Base-by-base conservation (phyloP, 2,329 filamentous ascomycete species). In the Sporothrix protearum region DNA sequence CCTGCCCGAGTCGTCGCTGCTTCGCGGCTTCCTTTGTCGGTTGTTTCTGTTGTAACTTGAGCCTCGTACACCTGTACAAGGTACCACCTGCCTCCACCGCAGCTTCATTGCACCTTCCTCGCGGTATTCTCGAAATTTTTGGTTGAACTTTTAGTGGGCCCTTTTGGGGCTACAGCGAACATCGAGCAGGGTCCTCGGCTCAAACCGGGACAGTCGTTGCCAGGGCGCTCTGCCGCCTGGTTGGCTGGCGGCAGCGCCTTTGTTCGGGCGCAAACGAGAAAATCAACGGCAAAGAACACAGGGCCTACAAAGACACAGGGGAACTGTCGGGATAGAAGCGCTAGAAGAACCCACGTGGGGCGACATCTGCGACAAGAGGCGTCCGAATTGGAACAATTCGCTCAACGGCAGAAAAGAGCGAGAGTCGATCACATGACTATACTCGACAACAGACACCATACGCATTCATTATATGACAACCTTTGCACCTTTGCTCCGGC, bases 161-260 rank as follows among this genome's bases (percentile, higher is more conserved):
- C 8, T 39, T 12, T n/a, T n/a, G n/a, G 51, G 14, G 59, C 51
- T 36, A 36, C 33, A 4, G 6, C 42, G 42, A 47, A 14, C 42
- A 47, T 49, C 53, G 66, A 33, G 57, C 68, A 69, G 71, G 72
- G 70, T 69, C 71, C 45, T 73, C 72, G 72, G 72, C 68, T 73
- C 68, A 73, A 73, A 73, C 72, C 72, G 73, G 73, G 69, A n/a
- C 68, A 36, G 55, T 42, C 28, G 59, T 64, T 64, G 59, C 36
- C 59, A 64, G 59, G 59, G 59, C 59, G 59, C 59, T 64, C 36
- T 39, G 36, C 57, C 36, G 36, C 59, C 59, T 64, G 36, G 59
- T 64, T 64, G 36, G 59, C 22, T 64, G 36, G 53, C 28, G n/a
- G n/a, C 55, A 70, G 68, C 25, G 39, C 28, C 55, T 59, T 59